Base-by-base conservation (phyloP, 192 early-diverging fungal species). In the Backusella liffmaniae region DNA sequence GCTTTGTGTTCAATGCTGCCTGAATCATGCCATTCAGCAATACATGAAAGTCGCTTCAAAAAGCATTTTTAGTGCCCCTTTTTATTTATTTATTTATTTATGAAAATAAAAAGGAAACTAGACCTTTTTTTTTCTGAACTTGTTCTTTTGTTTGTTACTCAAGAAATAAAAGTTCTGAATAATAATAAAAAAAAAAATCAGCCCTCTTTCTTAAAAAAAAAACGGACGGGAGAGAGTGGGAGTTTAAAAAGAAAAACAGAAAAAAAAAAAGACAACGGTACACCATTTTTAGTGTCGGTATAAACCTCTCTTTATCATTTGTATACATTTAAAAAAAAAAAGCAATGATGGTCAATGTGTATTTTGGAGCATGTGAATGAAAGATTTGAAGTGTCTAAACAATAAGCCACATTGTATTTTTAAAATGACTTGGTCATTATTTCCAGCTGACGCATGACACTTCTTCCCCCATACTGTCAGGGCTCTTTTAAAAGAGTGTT, bases 11-110 rank as follows among this genome's bases (percentile, higher is more conserved):
- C 37, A 29, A 39, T 69, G 18, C 12, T 53, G 69, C 56, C 44
- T 15, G 15, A 29, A 26, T 23, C 75, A 26, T 76, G 32, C 13
- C 68, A 70, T 49, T 29, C 18, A 34, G 35, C 37, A n/a, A 29
- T 70, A 36, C 35, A 41, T 12, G 35, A 16, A 16, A 71, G 65
- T 59, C 59, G 66, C 6, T 81, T 69, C 35, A 81, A 77, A 56
- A 81, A 81, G 46, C 80, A 81, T 66, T 77, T 77, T 73, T 53
- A 74, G 26, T 18, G 30, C 30, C 30, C 30, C 1, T 32, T 44
- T 44, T 42, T 42, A 13, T 26, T 42, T 42, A 36, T 7, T 10
- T 42, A 3, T 42, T 44, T 15, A 13, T 44, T 44, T 44, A 44
- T 5, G 12, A 16, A 44, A 44, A 44, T 13, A 44, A 44, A 44